These are phyloP conservation scores for Carex scoparia DNA, from an alignment of 176 grass and related monocot genomes.

Conservation along the genomic window DNA sequence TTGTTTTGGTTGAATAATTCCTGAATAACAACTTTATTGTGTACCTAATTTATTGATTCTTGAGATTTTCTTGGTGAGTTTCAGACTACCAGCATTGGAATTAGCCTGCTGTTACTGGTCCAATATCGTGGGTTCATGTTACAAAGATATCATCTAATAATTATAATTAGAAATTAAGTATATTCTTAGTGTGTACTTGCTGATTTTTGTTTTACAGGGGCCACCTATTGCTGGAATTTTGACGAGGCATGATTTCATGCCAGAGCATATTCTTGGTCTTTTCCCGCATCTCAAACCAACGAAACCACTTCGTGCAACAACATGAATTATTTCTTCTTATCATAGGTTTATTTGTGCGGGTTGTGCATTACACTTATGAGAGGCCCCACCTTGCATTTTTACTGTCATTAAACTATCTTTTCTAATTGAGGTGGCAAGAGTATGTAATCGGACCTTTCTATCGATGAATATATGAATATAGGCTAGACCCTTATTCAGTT, in stretches of 20 bases:
- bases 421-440: neutral
- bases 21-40: neutral
- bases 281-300: slow-evolving; percentile 67
- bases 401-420: neutral
- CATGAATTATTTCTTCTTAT: slow-evolving; percentile 2
- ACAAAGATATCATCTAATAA: neutral
- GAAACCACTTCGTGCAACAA: slow-evolving; percentile 30
- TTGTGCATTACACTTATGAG: slow-evolving; percentile 17
- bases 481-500: too few relatives aligned
- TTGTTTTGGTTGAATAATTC: neutral
- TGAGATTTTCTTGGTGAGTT: neutral
- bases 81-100: neutral
- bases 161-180: neutral
- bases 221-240: slow-evolving; percentile 87
- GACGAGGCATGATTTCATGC: slow-evolving; percentile 91
- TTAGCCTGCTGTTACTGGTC: neutral
- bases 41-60: neutral
- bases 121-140: neutral
- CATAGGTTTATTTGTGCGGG: neutral
- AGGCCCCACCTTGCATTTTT: slow-evolving; percentile 21
- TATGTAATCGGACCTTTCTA: too few relatives aligned
- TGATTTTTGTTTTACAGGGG: slow-evolving; percentile 54
- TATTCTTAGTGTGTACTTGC: neutral
- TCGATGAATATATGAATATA: too few relatives aligned
- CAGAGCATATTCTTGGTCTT: slow-evolving; percentile 71